Conservation (phyloP, 306 rosid genomes). For the Pterocarpus macrocarpus region DNA sequence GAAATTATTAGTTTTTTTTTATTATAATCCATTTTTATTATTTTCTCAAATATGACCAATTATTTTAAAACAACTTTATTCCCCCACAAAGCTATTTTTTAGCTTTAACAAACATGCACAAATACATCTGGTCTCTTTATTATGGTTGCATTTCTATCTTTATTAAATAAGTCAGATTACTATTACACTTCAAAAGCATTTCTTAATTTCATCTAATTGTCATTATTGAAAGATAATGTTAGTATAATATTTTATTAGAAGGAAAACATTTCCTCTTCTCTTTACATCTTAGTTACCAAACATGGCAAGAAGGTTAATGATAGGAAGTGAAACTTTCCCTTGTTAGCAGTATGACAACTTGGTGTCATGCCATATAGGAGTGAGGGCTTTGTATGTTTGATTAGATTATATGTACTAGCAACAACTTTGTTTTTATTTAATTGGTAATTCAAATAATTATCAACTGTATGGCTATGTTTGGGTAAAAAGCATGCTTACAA, state of each 20-base stretch:
- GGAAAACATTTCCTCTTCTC: not conserved
- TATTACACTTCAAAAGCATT: not conserved
- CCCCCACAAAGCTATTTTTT: no score
- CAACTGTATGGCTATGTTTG: no score
- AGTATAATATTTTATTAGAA: not conserved
- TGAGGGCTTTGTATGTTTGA: not conserved
- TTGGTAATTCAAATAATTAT: not conserved
- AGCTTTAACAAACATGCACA: no score
- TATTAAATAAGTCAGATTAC: not conserved
- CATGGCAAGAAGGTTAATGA: not conserved
- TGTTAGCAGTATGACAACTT: conserved; percentile 1
- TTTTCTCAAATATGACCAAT: no score
- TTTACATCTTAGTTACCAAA: not conserved
- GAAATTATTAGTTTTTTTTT: no score
- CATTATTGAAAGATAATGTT: not conserved
- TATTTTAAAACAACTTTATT: no score
- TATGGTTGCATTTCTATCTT: no score
- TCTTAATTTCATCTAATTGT: not conserved
- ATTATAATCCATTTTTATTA: no score
- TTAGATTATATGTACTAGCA: not conserved
- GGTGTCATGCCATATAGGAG: not conserved
- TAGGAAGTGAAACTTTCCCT: not conserved
- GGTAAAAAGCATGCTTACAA: no score
- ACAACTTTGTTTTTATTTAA: not conserved
- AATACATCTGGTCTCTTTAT: no score